These are phyloP conservation scores for Lumnitzera littorea DNA, from an alignment of 345 rosid species.

Conservation along the genomic window DNA sequence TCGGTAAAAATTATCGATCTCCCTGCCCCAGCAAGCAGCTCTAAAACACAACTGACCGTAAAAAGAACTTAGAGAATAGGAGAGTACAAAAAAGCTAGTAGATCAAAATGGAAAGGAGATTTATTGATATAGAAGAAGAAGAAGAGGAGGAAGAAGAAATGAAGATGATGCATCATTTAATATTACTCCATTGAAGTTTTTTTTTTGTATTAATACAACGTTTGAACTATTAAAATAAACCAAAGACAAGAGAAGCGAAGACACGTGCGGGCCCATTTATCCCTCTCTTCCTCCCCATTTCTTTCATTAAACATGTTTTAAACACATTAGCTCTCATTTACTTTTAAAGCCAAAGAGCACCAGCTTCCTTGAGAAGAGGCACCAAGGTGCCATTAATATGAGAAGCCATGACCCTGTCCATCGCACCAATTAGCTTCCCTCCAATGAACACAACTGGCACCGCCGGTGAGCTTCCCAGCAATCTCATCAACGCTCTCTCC, in stretches of 20 bases:
- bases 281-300: background rate
- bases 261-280: no score
- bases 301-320: background rate
- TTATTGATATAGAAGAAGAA: conserved; percentile 1
- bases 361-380: conserved; percentile 72
- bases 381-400: conserved; percentile 59
- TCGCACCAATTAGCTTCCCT: conserved; percentile 52
- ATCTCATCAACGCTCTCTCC: conserved; percentile 33
- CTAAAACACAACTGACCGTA: no score
- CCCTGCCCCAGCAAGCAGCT: no score
- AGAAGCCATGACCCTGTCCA: conserved; percentile 60
- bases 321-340: background rate
- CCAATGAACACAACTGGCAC: conserved; percentile 60
- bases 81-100: no score
- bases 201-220: no score
- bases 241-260: no score
- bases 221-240: no score
- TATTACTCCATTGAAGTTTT: no score
- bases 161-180: conserved; percentile 2
- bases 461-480: conserved; percentile 21
- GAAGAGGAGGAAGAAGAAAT: background rate
- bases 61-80: no score
- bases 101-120: no score
- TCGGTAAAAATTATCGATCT: no score
- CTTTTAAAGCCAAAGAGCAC: conserved; percentile 62